phyloP scores from a whole-genome alignment of 192 early-diverging fungal genomes.

The Rhizoclosmatium globosum region DNA sequence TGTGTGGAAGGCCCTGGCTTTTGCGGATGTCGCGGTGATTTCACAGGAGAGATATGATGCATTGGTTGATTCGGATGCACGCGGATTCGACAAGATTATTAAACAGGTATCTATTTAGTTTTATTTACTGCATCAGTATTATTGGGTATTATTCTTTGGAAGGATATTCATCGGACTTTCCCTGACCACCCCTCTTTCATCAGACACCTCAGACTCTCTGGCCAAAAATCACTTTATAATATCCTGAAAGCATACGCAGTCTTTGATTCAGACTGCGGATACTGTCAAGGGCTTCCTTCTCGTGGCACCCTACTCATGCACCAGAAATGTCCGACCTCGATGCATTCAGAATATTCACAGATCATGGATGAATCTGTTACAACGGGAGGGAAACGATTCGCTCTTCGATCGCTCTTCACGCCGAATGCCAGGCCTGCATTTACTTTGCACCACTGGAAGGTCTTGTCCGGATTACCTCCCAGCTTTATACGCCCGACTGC shows the following conservation, averaged over 20 bases:
- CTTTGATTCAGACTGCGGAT: slow-evolving; percentile 91
- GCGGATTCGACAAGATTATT: not conserved
- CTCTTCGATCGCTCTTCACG: slow-evolving; percentile 86
- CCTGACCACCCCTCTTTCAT: slow-evolving; percentile 81
- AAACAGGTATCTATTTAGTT: no score
- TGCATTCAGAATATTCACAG: slow-evolving; percentile 87
- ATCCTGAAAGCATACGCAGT: slow-evolving; percentile 89
- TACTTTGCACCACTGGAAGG: slow-evolving; percentile 84
- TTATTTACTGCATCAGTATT: no score
- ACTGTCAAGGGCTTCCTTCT: slow-evolving; percentile 96
- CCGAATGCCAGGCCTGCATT: slow-evolving; percentile 89
- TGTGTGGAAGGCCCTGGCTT: slow-evolving; percentile 89
- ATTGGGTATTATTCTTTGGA: no score
- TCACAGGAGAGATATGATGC: slow-evolving; percentile 69
- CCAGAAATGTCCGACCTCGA: slow-evolving; percentile 83
- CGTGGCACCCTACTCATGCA: slow-evolving; percentile 83
- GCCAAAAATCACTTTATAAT: slow-evolving; percentile 85
- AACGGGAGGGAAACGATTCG: slow-evolving; percentile 55
- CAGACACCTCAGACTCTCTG: slow-evolving; percentile 65
- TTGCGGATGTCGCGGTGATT: slow-evolving; percentile 72
- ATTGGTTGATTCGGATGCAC: slow-evolving; percentile 59
- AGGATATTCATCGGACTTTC: slow-evolving; percentile 80
- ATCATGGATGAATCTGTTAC: slow-evolving; percentile 73
- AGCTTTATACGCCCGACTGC: slow-evolving; percentile 78
- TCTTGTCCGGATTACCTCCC: slow-evolving; percentile 82